Evolutionary conservation across 2,329 filamentous ascomycete genomes (phyloP).

Genomic region (Gaeumannomyces sp.): DNA sequence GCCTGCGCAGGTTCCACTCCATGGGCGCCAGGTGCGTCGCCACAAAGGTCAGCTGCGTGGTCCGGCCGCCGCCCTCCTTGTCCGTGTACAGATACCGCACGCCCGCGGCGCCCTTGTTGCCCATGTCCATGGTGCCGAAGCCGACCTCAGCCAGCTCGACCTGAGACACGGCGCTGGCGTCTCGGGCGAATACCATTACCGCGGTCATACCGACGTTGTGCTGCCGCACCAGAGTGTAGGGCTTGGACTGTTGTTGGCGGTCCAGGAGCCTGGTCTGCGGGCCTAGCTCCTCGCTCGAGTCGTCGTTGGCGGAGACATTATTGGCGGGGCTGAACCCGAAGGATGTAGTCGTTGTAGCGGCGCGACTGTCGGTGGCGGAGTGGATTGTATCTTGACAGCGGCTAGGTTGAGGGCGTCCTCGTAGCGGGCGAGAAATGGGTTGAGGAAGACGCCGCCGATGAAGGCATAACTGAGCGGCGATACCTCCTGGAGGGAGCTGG

Average conservation of each 20-base stretch:
- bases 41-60: conserved; percentile 69
- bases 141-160: conserved; percentile 78
- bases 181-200: conserved; percentile 75
- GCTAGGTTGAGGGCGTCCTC: conserved; percentile 66
- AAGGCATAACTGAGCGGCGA: conserved; percentile 80
- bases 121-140: conserved; percentile 81
- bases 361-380: not conserved
- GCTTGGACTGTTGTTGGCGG: conserved; percentile 18
- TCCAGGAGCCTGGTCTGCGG: conserved; percentile 1
- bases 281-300: not conserved
- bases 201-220: conserved; percentile 85
- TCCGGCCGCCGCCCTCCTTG: conserved; percentile 25
- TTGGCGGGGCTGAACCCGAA: not conserved
- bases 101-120: conserved; percentile 90
- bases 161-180: conserved; percentile 52
- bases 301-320: not conserved
- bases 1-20: conserved; percentile 67
- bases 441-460: conserved; percentile 73
- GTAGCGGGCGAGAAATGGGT: conserved; percentile 68
- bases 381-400: conserved; percentile 25
- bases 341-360: not conserved
- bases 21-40: conserved; percentile 83
- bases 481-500: conserved; percentile 79
- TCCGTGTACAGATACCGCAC: conserved; percentile 59
- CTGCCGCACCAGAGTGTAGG: conserved; percentile 64